Evolutionary conservation across 768 basidiomycete genomes (phyloP), one percentile per base, ranked within the genome.

Genomic region (Suillus plorans): DNA sequence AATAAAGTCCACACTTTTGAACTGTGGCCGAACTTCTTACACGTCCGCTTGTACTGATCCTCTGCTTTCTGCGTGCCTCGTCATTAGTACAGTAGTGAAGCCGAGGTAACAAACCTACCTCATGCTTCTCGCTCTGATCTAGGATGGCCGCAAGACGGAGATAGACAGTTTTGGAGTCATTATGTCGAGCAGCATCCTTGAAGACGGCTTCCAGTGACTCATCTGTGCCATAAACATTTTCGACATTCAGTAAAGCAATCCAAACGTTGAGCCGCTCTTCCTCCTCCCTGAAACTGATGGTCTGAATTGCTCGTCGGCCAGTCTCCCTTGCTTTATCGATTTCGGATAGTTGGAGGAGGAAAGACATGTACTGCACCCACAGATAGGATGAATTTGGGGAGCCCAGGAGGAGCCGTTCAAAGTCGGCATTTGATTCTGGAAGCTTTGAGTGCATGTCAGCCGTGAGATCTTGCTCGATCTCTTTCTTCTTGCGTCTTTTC

Each of bases 301-400:
- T 90, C 66, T 86, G 82, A 53, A 98, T 81, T 5, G 95, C 97
- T 28, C 93, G 87, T 61, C 86, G 85, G 56, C 89, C 96, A 60
- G 95, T 89, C 73, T 91, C 89, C 52, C 95, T 86, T 16, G 97
- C 97, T 77, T 96, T 97, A 71, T 95, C 96, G 63, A 97, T 81
- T 78, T 99, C 97, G 37, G 96, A 94, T n/a, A 99, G 85, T 69
- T 95, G 95, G 13, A 99, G 82, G 71, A 96, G 94, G 86, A 98
- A 97, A 10, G 97, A 97, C 95, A 99, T 99, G 76, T 95, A 99
- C 76, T 98, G 96, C 64, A 99, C 89, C 97, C 97, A 99, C 41
- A 99, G 84, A 78, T 91, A 97, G 0, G 97, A 99, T 8, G 96
- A 99, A 74, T 97, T 95, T 2, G 97, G 97, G 0, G 97, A 95